A percentile compares a stretch with the other conserved stretches of the same genome.
Conservation (phyloP, 371 early-diverging fungal species). For the Rhizomucor pusillus region DNA sequence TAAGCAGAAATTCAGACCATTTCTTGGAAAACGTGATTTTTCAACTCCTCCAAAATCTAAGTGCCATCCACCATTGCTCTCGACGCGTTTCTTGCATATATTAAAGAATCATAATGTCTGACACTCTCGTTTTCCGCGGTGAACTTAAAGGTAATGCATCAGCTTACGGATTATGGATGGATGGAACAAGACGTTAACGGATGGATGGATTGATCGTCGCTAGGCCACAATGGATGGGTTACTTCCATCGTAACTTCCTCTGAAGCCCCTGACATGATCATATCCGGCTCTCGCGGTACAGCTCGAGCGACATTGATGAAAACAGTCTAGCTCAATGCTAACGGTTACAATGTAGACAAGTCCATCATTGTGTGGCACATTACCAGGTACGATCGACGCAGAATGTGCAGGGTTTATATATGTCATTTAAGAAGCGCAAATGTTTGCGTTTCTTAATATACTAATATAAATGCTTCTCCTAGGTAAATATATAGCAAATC, state of each 20-base stretch:
- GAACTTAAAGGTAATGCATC: slow-evolving; percentile 5
- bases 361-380: slow-evolving; percentile 95
- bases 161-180: slow-evolving; percentile 50
- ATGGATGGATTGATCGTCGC: slow-evolving; percentile 15
- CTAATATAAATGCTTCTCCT: background rate
- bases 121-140: slow-evolving; percentile 15
- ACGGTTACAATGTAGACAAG: slow-evolving; percentile 66
- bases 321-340: background rate
- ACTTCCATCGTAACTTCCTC: slow-evolving; percentile 18
- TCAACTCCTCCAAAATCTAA: too few relatives aligned
- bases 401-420: too few relatives aligned
- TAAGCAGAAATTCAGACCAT: too few relatives aligned
- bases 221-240: slow-evolving; percentile 17
- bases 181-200: slow-evolving; percentile 11
- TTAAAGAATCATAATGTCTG: background rate
- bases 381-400: slow-evolving; percentile 49
- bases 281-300: slow-evolving; percentile 18
- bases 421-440: too few relatives aligned
- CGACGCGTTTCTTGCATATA: background rate
- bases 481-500: slow-evolving; percentile 1
- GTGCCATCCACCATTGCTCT: too few relatives aligned
- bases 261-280: slow-evolving; percentile 15
- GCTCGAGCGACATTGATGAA: background rate
- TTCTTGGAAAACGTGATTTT: too few relatives aligned
- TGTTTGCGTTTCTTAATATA: too few relatives aligned